Base-by-base conservation (phyloP, 768 basidiomycete species). In the Rhodotorula toruloides region DNA sequence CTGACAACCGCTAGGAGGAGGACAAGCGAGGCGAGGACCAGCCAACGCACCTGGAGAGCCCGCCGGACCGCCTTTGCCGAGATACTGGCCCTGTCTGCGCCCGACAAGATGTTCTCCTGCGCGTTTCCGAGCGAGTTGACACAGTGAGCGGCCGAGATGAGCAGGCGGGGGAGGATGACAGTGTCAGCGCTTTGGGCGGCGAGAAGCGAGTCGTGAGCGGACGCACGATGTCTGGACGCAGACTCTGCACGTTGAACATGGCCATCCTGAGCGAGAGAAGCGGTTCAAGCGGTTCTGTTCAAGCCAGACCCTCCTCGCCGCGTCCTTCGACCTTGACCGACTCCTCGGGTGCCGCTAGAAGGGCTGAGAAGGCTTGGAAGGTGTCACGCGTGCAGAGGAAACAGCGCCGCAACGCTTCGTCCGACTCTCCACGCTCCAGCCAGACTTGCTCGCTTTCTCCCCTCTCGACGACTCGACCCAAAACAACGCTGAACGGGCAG, bases 21-120 rank as follows among this genome's bases (percentile, higher is more conserved):
- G 43, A 27, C 19, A 49, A 55, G 44, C 22, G 4, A 37, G 34
- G 22, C 54, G 47, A n/a, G n/a, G n/a, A n/a, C n/a, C n/a, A n/a
- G n/a, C n/a, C n/a, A n/a, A n/a, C n/a, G n/a, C 43, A 58, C 65
- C 60, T 67, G 59, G 4, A 67, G 55, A 9, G 42, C 32, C 54
- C 48, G 52, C 10, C 65, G 27, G 29, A 67, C 65, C 0, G 43
- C 40, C 42, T 67, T 67, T 12, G 54, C 65, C 16, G 54, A 55
- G 14, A 65, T 43, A 12, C 42, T 44, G 2, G 32, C 6, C 34
- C 60, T 39, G 48, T 67, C 60, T 4, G 54, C 27, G 2, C 9
- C 7, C 7, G 27, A 2, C 2, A 67, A 44, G 48, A 61, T 52
- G 32, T 22, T 25, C 25, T 42, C 43, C 34, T 65, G 31, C 40